These are phyloP conservation scores for Cyberlindnera mrakii DNA, from an alignment of 805 yeast species.

Conservation along the genomic window DNA sequence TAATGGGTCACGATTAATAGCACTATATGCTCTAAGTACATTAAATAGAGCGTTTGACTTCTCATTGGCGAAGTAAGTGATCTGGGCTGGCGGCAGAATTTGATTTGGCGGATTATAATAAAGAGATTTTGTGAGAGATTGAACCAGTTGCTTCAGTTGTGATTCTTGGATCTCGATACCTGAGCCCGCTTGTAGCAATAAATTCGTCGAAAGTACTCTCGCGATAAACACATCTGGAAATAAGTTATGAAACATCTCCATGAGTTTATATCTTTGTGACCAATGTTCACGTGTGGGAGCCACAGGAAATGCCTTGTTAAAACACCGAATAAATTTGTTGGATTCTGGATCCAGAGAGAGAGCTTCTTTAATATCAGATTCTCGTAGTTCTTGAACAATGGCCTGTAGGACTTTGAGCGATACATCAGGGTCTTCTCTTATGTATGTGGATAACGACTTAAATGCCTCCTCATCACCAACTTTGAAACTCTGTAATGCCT, in stretches of 20 bases:
- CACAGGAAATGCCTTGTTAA: slow-evolving; percentile 14
- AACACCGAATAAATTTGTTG: background rate
- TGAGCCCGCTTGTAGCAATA: slow-evolving; percentile 13
- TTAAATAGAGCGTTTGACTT: slow-evolving; percentile 8
- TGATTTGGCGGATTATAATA: slow-evolving; percentile 6
- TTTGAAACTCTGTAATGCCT: slow-evolving; percentile 11
- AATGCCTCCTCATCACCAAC: slow-evolving; percentile 9
- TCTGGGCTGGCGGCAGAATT: background rate
- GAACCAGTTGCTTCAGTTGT: slow-evolving; percentile 7
- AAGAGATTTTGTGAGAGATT: slow-evolving; percentile 3
- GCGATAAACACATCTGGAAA: slow-evolving; percentile 5
- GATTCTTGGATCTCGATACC: slow-evolving; percentile 11
- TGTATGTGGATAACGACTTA: background rate
- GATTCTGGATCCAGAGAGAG: background rate
- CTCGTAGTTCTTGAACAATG: slow-evolving; percentile 3
- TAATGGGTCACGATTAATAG: slow-evolving; percentile 7
- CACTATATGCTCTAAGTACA: slow-evolving; percentile 8
- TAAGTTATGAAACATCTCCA: slow-evolving; percentile 7
- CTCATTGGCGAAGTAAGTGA: slow-evolving; percentile 1
- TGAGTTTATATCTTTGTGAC: slow-evolving; percentile 10
- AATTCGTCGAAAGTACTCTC: slow-evolving; percentile 2
- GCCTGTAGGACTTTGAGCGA: slow-evolving; percentile 5
- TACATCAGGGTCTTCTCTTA: slow-evolving; percentile 3
- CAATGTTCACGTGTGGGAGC: slow-evolving; percentile 15
- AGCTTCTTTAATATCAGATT: slow-evolving; percentile 2